These are phyloP conservation scores for Sugiyamaella lignohabitans DNA, from an alignment of 805 yeast species.

Conservation along the genomic window DNA sequence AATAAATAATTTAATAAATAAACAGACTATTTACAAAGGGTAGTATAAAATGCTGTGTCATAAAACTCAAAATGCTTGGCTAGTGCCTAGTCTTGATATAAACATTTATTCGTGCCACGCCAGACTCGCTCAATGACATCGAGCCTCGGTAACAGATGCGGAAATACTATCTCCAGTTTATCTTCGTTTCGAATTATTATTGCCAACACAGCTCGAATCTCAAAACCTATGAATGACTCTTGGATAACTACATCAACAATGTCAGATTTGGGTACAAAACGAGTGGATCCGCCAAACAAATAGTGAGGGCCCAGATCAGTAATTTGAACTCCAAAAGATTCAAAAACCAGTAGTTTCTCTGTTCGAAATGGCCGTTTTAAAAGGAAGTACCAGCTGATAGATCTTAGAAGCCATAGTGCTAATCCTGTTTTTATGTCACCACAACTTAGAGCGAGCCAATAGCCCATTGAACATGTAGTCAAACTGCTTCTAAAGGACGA, in stretches of 20 bases:
- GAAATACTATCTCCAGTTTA: constrained; percentile 30
- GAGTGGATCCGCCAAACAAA: constrained; percentile 22
- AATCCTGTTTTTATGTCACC: background rate
- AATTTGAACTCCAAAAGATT: constrained; percentile 44
- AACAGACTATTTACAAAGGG: too few relatives aligned
- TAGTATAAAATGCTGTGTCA: too few relatives aligned
- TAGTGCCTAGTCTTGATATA: background rate
- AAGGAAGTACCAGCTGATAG: background rate
- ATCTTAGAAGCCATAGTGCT: background rate
- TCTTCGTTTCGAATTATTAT: constrained; percentile 42
- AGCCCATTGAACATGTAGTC: too few relatives aligned
- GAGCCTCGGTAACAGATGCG: constrained; percentile 14
- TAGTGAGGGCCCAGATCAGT: constrained; percentile 30
- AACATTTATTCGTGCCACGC: constrained; percentile 13
- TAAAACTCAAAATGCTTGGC: background rate
- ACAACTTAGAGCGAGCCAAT: too few relatives aligned
- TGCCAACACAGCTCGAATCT: constrained; percentile 59
- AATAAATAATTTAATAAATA: too few relatives aligned
- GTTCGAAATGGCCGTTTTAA: constrained; percentile 15
- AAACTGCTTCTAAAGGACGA: too few relatives aligned
- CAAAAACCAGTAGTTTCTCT: constrained; percentile 39
- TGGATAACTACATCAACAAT: constrained; percentile 64
- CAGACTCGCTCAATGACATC: constrained; percentile 19
- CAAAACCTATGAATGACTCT: constrained; percentile 66
- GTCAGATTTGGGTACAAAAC: constrained; percentile 51